A percentile compares a stretch with the other conserved stretches of the same genome.
These are phyloP conservation scores for Fusarium sp. DNA, from an alignment of 2,329 filamentous ascomycete species.

Conservation along the genomic window DNA sequence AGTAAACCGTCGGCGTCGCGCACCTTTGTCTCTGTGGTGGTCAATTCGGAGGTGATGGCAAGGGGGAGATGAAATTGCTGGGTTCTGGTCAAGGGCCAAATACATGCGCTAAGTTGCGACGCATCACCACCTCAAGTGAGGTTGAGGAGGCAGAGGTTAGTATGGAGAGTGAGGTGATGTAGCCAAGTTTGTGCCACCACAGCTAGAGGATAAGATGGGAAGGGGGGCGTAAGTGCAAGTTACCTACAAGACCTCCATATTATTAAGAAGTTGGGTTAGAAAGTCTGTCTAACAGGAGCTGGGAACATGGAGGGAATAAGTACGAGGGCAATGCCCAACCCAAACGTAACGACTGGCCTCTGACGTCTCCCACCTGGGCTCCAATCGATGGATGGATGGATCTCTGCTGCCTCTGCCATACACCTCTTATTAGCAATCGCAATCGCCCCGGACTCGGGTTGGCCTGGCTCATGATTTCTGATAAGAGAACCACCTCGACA, in stretches of 20 bases:
- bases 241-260: neutral
- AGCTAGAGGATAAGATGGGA: neutral
- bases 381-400: neutral
- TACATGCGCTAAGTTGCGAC: constrained; percentile 9
- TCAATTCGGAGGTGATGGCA: constrained; percentile 7
- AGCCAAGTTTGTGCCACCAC: neutral
- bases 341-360: neutral
- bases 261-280: neutral
- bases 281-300: neutral
- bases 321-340: neutral
- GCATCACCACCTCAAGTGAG: constrained; percentile 21
- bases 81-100: constrained; percentile 1
- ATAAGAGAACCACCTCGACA: constrained; percentile 32
- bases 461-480: constrained; percentile 19
- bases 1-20: neutral
- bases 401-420: neutral
- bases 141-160: constrained; percentile 9
- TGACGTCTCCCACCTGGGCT: neutral
- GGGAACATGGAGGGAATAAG: neutral
- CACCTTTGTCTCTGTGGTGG: constrained; percentile 3
- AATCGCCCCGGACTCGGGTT: neutral
- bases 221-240: neutral
- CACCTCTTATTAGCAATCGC: neutral
- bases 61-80: constrained; percentile 8
- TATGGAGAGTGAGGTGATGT: constrained; percentile 2